Base-by-base conservation (phyloP, 2,329 filamentous ascomycete species). In the Emydomyces testavorans region DNA sequence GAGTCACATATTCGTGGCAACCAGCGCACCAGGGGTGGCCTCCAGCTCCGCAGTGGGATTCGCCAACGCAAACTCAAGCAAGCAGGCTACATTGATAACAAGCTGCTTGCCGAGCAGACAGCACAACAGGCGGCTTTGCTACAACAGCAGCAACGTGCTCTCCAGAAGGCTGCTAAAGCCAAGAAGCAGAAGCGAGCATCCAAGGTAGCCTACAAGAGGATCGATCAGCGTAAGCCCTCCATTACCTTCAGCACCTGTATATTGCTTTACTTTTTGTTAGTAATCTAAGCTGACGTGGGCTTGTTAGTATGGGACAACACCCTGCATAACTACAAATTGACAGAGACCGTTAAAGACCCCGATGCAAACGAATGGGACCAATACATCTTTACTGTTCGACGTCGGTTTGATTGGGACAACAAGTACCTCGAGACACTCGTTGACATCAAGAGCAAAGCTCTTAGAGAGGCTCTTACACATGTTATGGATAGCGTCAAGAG, bases 331-430 rank as follows among this genome's bases (percentile, higher is more conserved):
- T 83, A 78, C 68, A 81, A 80, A 59, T 71, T 82, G 29, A 79
- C 75, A n/a, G 80, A 83, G 57, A 83, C 78, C 10, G 71, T 76
- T 2, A 73, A 80, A 48, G 77, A 80, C 43, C 71, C 75, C n/a
- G 76, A 78, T 49, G 68, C 67, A 21, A 74, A 78, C 46, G 77
- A 84, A 55, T 89, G 87, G 62, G 80, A 89, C 51, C 79, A 84
- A 51, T 92, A 82, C 61, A 74, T 87, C 24, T 94, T 94, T 62
- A 85, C 87, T 20, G 83, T 94, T 13, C 79, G 85, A 13, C 77
- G 88, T 47, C 82, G 78, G 11, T 93, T 94, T 61, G 82, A 89
- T 62, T 86, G 78, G 78, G 84, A 92, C 56, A 85, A 86, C 53
- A 87, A 87, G 58, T 89, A 85, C 57, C 72, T 78, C 62, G 59